These are phyloP conservation scores for Pleurotus tuber-regium DNA, from an alignment of 768 basidiomycete genomes.

Conservation along the genomic window DNA sequence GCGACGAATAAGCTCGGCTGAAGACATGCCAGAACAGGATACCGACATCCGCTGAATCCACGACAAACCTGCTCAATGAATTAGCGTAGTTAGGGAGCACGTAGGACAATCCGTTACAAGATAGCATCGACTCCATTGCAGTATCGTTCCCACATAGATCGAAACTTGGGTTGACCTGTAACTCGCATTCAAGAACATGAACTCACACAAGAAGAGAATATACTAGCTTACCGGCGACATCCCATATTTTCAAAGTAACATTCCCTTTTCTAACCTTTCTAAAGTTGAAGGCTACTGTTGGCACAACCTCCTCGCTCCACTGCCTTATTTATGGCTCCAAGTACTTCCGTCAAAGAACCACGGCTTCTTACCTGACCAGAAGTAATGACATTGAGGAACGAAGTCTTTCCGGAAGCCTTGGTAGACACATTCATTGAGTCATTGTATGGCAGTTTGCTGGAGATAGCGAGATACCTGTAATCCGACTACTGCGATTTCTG, in stretches of 20 bases:
- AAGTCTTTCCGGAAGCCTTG: slow-evolving; percentile 93
- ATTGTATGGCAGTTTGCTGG: slow-evolving; percentile 2
- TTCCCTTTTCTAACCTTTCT: slow-evolving; percentile 87
- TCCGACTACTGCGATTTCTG: slow-evolving; percentile 90
- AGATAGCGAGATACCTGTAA: slow-evolving; percentile 59
- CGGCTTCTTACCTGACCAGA: slow-evolving; percentile 63
- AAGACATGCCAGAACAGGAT: not conserved
- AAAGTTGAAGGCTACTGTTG: slow-evolving; percentile 92
- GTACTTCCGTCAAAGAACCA: slow-evolving; percentile 2
- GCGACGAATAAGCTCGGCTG: slow-evolving; percentile 1
- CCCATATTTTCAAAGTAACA: slow-evolving; percentile 92
- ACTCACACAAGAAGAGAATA: not conserved
- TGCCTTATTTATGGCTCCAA: slow-evolving; percentile 28
- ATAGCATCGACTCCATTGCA: slow-evolving; percentile 92
- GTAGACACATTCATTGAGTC: not conserved
- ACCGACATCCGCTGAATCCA: slow-evolving; percentile 85
- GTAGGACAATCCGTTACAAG: slow-evolving; percentile 46
- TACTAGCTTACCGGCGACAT: slow-evolving; percentile 72
- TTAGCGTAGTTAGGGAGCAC: not conserved
- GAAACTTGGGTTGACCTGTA: slow-evolving; percentile 86
- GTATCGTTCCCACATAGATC: slow-evolving; percentile 95
- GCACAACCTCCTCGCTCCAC: slow-evolving; percentile 97
- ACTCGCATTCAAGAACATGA: slow-evolving; percentile 2
- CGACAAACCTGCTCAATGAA: slow-evolving; percentile 66
- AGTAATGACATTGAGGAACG: slow-evolving; percentile 88